Base-by-base conservation (phyloP, 2,329 filamentous ascomycete species). In the Pseudogymnoascus sp. region DNA sequence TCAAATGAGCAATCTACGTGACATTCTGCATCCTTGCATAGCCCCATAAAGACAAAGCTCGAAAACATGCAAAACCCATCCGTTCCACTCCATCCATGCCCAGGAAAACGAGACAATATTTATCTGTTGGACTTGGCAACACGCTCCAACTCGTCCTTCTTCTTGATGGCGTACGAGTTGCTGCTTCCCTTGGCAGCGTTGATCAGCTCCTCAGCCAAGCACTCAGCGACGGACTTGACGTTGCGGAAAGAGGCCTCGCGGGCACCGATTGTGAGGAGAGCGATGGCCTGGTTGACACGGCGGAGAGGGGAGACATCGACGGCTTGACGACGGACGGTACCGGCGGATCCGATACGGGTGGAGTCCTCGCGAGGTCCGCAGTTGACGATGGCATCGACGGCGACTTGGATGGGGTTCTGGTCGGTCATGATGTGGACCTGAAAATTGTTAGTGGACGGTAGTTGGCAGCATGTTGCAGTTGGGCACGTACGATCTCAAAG, bases 111-210 rank as follows among this genome's bases (percentile, higher is more conserved):
- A 66, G 63, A 63, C 66, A 63, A 63, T 65, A 69, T 93, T 93
- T 97, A 99, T 89, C 95, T 91, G 89, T 99, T 99, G 88, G 87
- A 91, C 91, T 99, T 99, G 83, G 95, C 95, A 76, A 99, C 95
- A 95, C 95, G 95, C 90, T 99, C 95, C 84, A 99, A 83, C 90
- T 99, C 96, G 82, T 99, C 95, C 93, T 99, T 99, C 92, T 99
- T 99, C 92, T 99, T 99, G 89, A 99, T 99, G 77, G 96, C 95
- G 81, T 97, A 99, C 73, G 93, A 97, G 92, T 99, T 99, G 84
- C 90, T 96, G 88, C 90, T 96, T 78, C 95, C 95, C 91, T 99
- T 99, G 81, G 96, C 96, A 79, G 96, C 96, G 87, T 99, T 99
- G 89, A 99, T 97, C 80, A 99, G 88, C 88, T 99, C 95, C 84